Conservation (phyloP, 331 rosid genomes). For the Rhamnella rubrinervis region DNA sequence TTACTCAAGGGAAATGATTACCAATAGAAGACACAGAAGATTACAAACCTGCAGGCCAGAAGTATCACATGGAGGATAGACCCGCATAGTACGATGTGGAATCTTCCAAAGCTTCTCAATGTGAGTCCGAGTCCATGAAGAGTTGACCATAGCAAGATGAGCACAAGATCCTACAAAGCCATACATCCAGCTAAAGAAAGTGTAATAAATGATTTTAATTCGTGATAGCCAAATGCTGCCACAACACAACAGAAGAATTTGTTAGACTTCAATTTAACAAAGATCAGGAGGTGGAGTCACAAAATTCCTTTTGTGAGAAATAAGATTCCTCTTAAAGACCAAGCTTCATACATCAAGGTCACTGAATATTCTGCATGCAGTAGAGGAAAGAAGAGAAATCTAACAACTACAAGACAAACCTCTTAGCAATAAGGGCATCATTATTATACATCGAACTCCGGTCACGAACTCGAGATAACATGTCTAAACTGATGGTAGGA, state of each 20-base stretch:
- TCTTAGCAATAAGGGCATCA: constrained; percentile 55
- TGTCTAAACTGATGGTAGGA: constrained; percentile 87
- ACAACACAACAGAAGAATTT: constrained; percentile 18
- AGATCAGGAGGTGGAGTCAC: constrained; percentile 6
- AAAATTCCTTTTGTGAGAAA: not conserved
- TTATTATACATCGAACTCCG: constrained; percentile 73
- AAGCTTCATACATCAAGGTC: no score
- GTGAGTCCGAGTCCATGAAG: constrained; percentile 91
- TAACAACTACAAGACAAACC: constrained; percentile 37
- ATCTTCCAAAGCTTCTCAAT: constrained; percentile 80
- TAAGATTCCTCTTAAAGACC: not conserved
- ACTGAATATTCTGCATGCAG: no score
- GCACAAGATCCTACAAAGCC: constrained; percentile 81
- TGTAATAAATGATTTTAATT: constrained; percentile 74
- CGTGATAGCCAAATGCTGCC: constrained; percentile 80
- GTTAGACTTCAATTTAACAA: constrained; percentile 15
- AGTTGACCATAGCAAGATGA: constrained; percentile 93
- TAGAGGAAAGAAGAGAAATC: not conserved
- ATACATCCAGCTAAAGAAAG: constrained; percentile 73
- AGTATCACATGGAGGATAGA: constrained; percentile 95
- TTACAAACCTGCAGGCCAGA: constrained; percentile 80
- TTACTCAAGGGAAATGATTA: not conserved
- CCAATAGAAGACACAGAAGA: constrained; percentile 16
- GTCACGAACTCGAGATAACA: constrained; percentile 85
- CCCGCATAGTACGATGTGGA: constrained; percentile 67